These are phyloP conservation scores for Citeromyces matritensis DNA, from an alignment of 805 yeast genomes.

Conservation along the genomic window DNA sequence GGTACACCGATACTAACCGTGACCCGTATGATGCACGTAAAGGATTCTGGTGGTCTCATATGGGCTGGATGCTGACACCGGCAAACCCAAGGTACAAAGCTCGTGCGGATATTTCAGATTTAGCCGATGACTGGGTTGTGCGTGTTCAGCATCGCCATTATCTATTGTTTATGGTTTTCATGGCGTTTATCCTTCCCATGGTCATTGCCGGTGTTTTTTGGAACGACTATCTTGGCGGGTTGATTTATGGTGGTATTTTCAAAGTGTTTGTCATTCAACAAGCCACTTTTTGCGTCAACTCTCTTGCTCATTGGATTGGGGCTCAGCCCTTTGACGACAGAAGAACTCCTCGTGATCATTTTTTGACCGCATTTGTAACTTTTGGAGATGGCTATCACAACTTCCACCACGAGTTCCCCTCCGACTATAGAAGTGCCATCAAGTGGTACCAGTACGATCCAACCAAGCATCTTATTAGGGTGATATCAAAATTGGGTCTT, in stretches of 20 bases:
- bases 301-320: constrained; percentile 70
- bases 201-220: constrained; percentile 49
- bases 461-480: constrained; percentile 58
- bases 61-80: constrained; percentile 75
- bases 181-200: constrained; percentile 51
- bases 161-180: constrained; percentile 37
- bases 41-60: constrained; percentile 74
- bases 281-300: constrained; percentile 61
- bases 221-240: constrained; percentile 69
- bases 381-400: constrained; percentile 89
- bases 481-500: constrained; percentile 34
- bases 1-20: constrained; percentile 71
- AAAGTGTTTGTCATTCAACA: constrained; percentile 69
- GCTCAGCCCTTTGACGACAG: constrained; percentile 61
- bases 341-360: constrained; percentile 60
- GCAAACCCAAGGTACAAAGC: constrained; percentile 77
- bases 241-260: constrained; percentile 63
- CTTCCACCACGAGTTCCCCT: constrained; percentile 92
- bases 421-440: constrained; percentile 69
- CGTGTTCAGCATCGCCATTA: constrained; percentile 75
- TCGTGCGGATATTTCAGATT: constrained; percentile 68
- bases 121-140: constrained; percentile 67
- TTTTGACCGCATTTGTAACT: constrained; percentile 47
- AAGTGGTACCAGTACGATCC: constrained; percentile 75
- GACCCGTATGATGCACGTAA: constrained; percentile 80